A percentile compares a stretch with the other conserved stretches of the same genome.
phyloP scores from a whole-genome alignment of 2,329 filamentous ascomycete species.

The Colletotrichum higginsianum region DNA sequence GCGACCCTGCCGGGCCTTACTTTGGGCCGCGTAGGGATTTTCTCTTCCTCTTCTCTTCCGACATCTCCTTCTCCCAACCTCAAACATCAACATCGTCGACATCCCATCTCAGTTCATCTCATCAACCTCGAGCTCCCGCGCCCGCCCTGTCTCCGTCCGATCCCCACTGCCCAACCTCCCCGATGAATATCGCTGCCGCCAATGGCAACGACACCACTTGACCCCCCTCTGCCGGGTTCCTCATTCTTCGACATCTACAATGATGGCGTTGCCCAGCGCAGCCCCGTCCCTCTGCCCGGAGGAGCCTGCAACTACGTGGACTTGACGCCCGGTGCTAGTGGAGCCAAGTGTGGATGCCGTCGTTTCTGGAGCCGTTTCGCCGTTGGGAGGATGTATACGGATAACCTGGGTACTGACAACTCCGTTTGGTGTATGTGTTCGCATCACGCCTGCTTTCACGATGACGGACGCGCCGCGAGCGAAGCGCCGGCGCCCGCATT shows the following conservation, averaged over 20 bases:
- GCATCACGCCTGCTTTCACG: slow-evolving; percentile 75
- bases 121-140: slow-evolving; percentile 38
- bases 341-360: slow-evolving; percentile 71
- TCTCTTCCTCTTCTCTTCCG: slow-evolving; percentile 22
- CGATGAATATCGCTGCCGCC: slow-evolving; percentile 54
- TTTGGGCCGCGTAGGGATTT: slow-evolving; percentile 47
- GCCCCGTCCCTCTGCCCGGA: slow-evolving; percentile 59
- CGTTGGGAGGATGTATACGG: slow-evolving; percentile 51
- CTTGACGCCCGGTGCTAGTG: slow-evolving; percentile 65
- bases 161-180: slow-evolving; percentile 46
- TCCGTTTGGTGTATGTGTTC: slow-evolving; percentile 73
- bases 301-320: slow-evolving; percentile 73
- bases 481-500: slow-evolving; percentile 44
- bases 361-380: slow-evolving; percentile 70
- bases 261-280: slow-evolving; percentile 57
- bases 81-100: slow-evolving; percentile 38
- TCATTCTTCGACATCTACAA: slow-evolving; percentile 71
- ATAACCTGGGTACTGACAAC: slow-evolving; percentile 56
- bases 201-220: slow-evolving; percentile 69
- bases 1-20: slow-evolving; percentile 54
- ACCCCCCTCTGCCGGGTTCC: slow-evolving; percentile 58
- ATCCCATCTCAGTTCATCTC: slow-evolving; percentile 41
- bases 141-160: slow-evolving; percentile 40
- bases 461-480: slow-evolving; percentile 57
- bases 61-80: slow-evolving; percentile 7